These are phyloP conservation scores for Smallanthus sonchifolius DNA, from an alignment of 129 eudicot genomes.

Conservation along the genomic window DNA sequence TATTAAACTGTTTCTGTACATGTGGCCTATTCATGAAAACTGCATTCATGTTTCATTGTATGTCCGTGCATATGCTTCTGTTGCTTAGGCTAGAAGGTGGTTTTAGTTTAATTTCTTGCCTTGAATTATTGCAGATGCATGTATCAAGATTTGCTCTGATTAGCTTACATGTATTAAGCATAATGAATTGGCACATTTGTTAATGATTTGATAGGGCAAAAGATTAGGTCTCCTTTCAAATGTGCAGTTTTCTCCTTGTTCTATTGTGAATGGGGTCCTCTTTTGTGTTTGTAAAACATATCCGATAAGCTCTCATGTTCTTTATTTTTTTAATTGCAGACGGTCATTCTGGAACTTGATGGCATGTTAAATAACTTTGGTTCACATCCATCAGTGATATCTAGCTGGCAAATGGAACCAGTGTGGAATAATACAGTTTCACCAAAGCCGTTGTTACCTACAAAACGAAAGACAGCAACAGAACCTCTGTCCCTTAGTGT, in stretches of 20 bases:
- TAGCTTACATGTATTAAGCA: neutral
- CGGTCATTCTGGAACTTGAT: constrained; percentile 5
- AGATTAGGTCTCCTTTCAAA: neutral
- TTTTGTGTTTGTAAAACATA: neutral
- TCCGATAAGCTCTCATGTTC: constrained; percentile 5
- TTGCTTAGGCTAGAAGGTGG: no score
- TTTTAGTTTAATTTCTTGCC: no score
- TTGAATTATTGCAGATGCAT: no score
- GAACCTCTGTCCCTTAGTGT: constrained; percentile 26
- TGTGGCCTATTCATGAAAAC: neutral
- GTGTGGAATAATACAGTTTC: constrained; percentile 25
- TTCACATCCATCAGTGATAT: constrained; percentile 27
- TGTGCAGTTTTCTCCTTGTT: neutral
- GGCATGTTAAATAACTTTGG: constrained; percentile 42
- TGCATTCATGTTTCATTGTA: neutral
- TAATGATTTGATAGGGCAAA: neutral
- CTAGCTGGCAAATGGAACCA: constrained; percentile 29
- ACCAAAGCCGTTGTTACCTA: constrained; percentile 36
- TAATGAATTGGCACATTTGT: neutral
- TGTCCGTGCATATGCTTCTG: neutral
- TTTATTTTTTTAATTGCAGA: constrained; percentile 14
- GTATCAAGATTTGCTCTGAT: no score
- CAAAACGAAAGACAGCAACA: constrained; percentile 53
- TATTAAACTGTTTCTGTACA: neutral
- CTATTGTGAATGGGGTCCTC: neutral